Percentiles rank a stretch among this genome's conserved stretches.
Conservation (phyloP, 75 land plant species). For the Pseudotsuga menziesii region DNA sequence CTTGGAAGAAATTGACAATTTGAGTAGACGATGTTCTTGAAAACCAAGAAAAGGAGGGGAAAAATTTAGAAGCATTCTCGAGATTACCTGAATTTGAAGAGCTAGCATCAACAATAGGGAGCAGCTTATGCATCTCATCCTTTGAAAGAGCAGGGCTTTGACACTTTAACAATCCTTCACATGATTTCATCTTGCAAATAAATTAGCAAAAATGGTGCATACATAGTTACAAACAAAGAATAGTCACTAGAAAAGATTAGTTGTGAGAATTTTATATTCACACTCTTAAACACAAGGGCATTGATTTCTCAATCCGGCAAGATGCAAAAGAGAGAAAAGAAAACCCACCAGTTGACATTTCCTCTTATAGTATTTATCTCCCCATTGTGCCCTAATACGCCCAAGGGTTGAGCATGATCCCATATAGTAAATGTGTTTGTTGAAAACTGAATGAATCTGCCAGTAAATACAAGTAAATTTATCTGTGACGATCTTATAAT, state of each 20-base stretch:
- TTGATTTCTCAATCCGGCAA: background rate
- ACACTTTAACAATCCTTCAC: conserved; percentile 91
- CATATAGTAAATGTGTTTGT: conserved; percentile 99
- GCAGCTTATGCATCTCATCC: conserved; percentile 83
- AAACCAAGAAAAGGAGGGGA: background rate
- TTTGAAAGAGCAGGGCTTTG: conserved; percentile 72
- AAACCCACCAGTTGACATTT: conserved; percentile 85
- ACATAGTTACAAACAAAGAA: background rate
- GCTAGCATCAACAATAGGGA: conserved; percentile 95
- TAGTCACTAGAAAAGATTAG: background rate
- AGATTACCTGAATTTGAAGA: conserved; percentile 93
- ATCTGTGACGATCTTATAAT: background rate
- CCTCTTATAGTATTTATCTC: conserved; percentile 98
- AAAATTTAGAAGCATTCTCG: background rate
- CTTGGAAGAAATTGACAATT: conserved; percentile 35
- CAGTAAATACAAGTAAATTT: conserved; percentile 10
- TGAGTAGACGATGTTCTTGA: background rate
- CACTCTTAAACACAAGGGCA: background rate
- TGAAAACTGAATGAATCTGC: conserved; percentile 95
- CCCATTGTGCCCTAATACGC: conserved; percentile 96
- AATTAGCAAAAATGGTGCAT: background rate
- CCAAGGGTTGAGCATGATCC: conserved; percentile 99
- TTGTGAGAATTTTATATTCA: background rate
- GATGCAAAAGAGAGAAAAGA: background rate
- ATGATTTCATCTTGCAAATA: conserved; percentile 87